phyloP scores from a whole-genome alignment of 2,329 filamentous ascomycete species.

The Cladosporium austrohemisphaericum region DNA sequence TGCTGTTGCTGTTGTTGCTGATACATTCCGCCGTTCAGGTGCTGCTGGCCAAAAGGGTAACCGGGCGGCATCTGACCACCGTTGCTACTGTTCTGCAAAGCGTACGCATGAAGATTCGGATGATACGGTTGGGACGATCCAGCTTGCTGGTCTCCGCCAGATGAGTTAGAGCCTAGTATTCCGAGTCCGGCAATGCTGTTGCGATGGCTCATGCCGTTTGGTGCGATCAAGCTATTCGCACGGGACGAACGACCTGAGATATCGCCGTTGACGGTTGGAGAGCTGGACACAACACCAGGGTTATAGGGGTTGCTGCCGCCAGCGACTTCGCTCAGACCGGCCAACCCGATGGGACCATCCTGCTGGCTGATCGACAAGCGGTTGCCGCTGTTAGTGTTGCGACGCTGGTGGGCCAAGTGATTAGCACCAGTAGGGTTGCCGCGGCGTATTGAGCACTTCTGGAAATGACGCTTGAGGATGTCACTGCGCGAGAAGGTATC shows the following conservation, averaged over 20 bases:
- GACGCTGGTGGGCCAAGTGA: constrained; percentile 71
- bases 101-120: constrained; percentile 31
- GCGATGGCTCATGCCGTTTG: constrained; percentile 32
- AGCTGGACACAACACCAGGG: constrained; percentile 29
- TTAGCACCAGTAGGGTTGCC: constrained; percentile 94
- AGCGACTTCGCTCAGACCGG: constrained; percentile 33
- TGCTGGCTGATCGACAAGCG: constrained; percentile 35
- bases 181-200: constrained; percentile 32
- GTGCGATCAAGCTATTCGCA: constrained; percentile 48
- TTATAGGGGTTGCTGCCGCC: constrained; percentile 27
- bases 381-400: constrained; percentile 42
- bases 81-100: constrained; percentile 32
- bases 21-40: constrained; percentile 31
- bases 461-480: constrained; percentile 97
- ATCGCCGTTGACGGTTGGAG: constrained; percentile 36
- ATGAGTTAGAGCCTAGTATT: constrained; percentile 29
- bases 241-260: constrained; percentile 48
- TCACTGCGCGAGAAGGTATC: constrained; percentile 98
- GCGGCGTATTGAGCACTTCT: constrained; percentile 95
- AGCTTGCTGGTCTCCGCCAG: constrained; percentile 26
- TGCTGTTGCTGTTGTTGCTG: constrained; percentile 25
- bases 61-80: constrained; percentile 27
- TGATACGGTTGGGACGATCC: constrained; percentile 28
- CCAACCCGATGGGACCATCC: constrained; percentile 34
- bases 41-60: constrained; percentile 29